Evolutionary conservation across 805 yeast genomes (phyloP).

Genomic region (Candida maltosa): DNA sequence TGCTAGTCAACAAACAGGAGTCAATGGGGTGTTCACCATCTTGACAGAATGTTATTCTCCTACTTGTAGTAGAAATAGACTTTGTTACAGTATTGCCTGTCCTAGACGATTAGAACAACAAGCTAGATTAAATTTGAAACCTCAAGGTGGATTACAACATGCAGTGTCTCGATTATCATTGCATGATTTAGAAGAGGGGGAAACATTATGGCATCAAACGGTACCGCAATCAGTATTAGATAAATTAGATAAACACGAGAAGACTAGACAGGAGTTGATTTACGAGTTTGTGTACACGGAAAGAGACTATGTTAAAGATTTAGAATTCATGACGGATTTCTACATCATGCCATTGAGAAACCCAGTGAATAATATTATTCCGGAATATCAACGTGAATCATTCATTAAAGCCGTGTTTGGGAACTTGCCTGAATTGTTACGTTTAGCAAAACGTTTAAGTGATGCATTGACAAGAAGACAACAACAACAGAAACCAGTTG

Average conservation of each 20-base stretch:
- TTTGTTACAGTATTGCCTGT: constrained; percentile 94
- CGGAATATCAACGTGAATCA: constrained; percentile 84
- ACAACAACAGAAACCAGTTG: constrained; percentile 82
- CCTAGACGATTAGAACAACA: constrained; percentile 95
- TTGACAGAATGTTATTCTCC: constrained; percentile 96
- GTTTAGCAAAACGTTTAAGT: constrained; percentile 78
- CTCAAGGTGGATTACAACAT: constrained; percentile 78
- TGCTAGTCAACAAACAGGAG: constrained; percentile 33
- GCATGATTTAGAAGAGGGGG: constrained; percentile 68
- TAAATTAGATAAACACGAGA: constrained; percentile 75
- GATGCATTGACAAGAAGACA: constrained; percentile 82
- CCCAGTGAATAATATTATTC: constrained; percentile 70
- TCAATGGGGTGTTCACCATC: constrained; percentile 90
- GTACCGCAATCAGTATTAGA: constrained; percentile 80
- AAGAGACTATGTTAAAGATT: constrained; percentile 90
- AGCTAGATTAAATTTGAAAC: constrained; percentile 83
- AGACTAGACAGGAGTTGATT: constrained; percentile 91
- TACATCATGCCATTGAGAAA: constrained; percentile 90
- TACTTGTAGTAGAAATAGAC: constrained; percentile 82
- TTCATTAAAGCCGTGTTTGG: constrained; percentile 90
- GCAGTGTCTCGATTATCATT: constrained; percentile 68
- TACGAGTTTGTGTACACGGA: constrained; percentile 93
- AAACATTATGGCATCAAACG: constrained; percentile 89
- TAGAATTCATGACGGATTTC: constrained; percentile 88
- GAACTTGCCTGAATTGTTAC: constrained; percentile 81